phyloP scores from a whole-genome alignment of 192 early-diverging fungal species.

The Backusella sp. region DNA sequence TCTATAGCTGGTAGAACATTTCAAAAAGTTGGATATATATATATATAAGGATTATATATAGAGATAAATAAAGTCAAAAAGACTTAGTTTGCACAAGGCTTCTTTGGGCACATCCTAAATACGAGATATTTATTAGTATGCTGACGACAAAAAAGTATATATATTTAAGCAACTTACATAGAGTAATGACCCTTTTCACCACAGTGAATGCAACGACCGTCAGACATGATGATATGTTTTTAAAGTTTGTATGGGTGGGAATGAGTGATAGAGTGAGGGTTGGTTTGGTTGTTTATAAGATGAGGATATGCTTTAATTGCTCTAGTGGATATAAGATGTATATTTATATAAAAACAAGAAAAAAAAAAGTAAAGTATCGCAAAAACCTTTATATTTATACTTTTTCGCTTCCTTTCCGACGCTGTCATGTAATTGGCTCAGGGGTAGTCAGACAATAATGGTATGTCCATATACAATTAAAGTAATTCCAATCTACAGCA shows the following conservation, averaged over 20 bases:
- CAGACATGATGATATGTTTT: slow-evolving; percentile 18
- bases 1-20: not conserved
- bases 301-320: not conserved
- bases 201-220: slow-evolving; percentile 36
- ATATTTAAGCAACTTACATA: slow-evolving; percentile 17
- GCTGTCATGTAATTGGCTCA: not conserved
- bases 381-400: not conserved
- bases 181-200: slow-evolving; percentile 34
- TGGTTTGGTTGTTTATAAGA: not conserved
- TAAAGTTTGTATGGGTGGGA: not conserved
- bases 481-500: not conserved
- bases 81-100: slow-evolving; percentile 5
- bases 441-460: not conserved
- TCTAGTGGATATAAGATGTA: not conserved
- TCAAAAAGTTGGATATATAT: not conserved
- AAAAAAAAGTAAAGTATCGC: not conserved
- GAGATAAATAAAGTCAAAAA: not conserved
- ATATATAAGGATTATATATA: not conserved
- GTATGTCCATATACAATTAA: not conserved
- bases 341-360: not conserved
- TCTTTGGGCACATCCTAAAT: slow-evolving; percentile 30
- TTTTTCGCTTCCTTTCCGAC: not conserved
- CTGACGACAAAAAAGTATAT: no score
- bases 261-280: not conserved
- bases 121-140: not conserved